Conservation (phyloP, 2,329 filamentous ascomycete species). For the Claviceps sp. region DNA sequence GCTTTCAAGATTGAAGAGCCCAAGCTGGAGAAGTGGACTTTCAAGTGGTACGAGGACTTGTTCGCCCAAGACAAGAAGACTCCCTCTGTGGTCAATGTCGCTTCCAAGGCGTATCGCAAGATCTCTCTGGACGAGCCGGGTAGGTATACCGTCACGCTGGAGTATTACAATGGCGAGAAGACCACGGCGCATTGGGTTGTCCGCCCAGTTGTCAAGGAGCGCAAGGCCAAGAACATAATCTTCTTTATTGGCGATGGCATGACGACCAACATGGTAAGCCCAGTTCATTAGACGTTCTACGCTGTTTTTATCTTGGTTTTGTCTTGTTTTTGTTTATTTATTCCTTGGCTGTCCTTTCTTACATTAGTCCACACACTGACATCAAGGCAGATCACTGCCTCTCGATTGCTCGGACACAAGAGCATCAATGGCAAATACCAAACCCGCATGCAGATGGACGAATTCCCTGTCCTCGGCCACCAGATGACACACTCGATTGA, state of each 20-base stretch:
- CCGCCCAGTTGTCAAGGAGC: slow-evolving; percentile 52
- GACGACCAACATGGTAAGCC: slow-evolving; percentile 54
- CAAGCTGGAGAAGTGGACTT: slow-evolving; percentile 66
- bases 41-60: slow-evolving; percentile 74
- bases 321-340: neutral
- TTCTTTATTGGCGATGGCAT: slow-evolving; percentile 69
- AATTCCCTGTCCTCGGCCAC: slow-evolving; percentile 75
- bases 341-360: neutral
- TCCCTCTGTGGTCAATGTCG: slow-evolving; percentile 64
- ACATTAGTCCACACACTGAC: neutral
- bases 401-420: slow-evolving; percentile 69
- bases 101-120: slow-evolving; percentile 64
- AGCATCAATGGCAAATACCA: slow-evolving; percentile 76
- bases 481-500: slow-evolving; percentile 85
- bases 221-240: slow-evolving; percentile 74
- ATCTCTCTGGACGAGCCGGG: slow-evolving; percentile 68
- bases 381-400: slow-evolving; percentile 49
- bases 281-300: rapidly evolving
- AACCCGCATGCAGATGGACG: slow-evolving; percentile 60
- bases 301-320: neutral
- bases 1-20: slow-evolving; percentile 63
- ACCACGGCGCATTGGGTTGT: slow-evolving; percentile 69
- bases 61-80: slow-evolving; percentile 60
- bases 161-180: slow-evolving; percentile 58
- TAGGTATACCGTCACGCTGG: slow-evolving; percentile 62